These are phyloP conservation scores for Amphibolis antarctica DNA, from an alignment of 106 monocot genomes.

Conservation along the genomic window DNA sequence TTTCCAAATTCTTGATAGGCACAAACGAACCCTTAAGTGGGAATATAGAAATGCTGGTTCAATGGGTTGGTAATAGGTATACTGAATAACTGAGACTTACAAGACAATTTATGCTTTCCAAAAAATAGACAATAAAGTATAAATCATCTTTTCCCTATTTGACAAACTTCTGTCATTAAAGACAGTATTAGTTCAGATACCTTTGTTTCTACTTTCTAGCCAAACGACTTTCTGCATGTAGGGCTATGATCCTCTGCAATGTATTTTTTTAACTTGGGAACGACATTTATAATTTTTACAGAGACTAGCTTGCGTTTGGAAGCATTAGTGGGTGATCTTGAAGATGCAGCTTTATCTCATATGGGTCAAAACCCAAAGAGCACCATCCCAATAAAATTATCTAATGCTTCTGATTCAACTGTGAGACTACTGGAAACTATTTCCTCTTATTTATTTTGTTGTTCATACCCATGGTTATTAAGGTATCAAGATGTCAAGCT, in stretches of 20 bases:
- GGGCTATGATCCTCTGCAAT: not conserved
- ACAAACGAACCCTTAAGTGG: too few species aligned
- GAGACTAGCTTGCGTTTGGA: slow-evolving; percentile 53
- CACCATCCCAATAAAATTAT: slow-evolving; percentile 5
- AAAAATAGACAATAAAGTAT: too few species aligned
- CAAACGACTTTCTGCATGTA: not conserved
- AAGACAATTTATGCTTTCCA: not conserved
- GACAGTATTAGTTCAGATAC: too few species aligned
- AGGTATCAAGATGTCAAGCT: too few species aligned
- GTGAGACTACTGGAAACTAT: slow-evolving; percentile 14
- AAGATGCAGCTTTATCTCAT: slow-evolving; percentile 51
- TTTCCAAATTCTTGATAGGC: too few species aligned
- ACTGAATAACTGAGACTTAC: not conserved
- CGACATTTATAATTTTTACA: slow-evolving; percentile 25
- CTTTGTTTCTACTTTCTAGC: not conserved
- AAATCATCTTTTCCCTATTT: too few species aligned
- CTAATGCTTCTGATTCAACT: slow-evolving; percentile 11
- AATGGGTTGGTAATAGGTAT: not conserved
- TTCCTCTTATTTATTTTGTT: not conserved
- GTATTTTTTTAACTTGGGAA: not conserved
- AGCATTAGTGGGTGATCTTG: slow-evolving; percentile 62
- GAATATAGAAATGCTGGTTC: too few species aligned
- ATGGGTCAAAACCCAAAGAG: slow-evolving; percentile 27
- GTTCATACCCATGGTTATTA: too few species aligned
- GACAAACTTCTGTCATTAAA: too few species aligned